phyloP scores from a whole-genome alignment of 1,284 basidiomycete genomes.

The Cutaneotrichosporon cyanovorans region DNA sequence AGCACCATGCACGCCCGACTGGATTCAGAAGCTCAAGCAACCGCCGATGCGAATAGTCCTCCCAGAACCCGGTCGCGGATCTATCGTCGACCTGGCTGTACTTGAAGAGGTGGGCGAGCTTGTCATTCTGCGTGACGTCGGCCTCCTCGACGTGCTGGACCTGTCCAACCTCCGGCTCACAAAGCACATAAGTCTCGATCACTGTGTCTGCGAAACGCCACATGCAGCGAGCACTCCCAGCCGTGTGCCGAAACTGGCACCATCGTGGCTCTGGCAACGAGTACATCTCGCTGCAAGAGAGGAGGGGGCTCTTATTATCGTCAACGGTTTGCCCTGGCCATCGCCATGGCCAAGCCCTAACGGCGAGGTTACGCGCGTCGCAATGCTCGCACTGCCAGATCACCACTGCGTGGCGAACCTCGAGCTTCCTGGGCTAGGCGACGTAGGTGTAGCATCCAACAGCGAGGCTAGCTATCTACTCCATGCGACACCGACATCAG shows the following conservation, averaged over 20 bases:
- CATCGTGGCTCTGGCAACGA: slow-evolving; percentile 34
- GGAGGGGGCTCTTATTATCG: slow-evolving; percentile 22
- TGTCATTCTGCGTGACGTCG: slow-evolving; percentile 32
- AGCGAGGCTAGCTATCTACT: slow-evolving; percentile 24
- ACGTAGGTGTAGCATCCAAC: slow-evolving; percentile 22
- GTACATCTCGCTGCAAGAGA: slow-evolving; percentile 24
- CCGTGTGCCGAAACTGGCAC: slow-evolving; percentile 13
- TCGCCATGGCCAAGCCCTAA: slow-evolving; percentile 33
- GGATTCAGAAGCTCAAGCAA: neutral
- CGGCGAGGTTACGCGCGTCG: slow-evolving; percentile 36
- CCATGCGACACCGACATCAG: slow-evolving; percentile 25
- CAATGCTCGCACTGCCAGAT: slow-evolving; percentile 19
- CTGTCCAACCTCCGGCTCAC: slow-evolving; percentile 18
- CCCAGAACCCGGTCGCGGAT: slow-evolving; percentile 20
- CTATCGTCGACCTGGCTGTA: slow-evolving; percentile 30
- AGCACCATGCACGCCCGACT: neutral
- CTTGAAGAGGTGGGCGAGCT: slow-evolving; percentile 25
- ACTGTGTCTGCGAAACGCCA: slow-evolving; percentile 4
- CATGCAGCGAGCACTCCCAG: neutral
- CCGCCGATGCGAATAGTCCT: slow-evolving; percentile 24
- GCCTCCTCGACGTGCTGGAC: slow-evolving; percentile 33
- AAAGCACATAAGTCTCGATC: slow-evolving; percentile 10
- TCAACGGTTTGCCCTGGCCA: slow-evolving; percentile 36
- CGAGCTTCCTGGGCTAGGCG: slow-evolving; percentile 37
- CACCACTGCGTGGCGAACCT: slow-evolving; percentile 23